phyloP scores from a whole-genome alignment of 1,139 yeast species.

The Nakaseomyces delphensis region DNA sequence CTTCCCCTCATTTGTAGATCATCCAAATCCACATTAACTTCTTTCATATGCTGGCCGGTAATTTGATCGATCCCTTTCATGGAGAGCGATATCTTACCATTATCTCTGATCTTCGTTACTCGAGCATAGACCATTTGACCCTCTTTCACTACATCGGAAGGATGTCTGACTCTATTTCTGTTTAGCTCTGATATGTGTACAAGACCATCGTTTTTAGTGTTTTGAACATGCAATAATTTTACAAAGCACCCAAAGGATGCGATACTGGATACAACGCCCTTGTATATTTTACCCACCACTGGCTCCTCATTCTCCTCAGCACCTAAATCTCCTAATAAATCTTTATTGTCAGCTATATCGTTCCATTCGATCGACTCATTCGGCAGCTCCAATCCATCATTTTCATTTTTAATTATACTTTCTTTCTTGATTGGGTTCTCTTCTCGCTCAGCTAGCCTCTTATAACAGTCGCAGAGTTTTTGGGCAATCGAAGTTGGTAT shows the following conservation, averaged over 20 bases:
- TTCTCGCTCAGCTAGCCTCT: constrained; percentile 6
- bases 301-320: constrained; percentile 30
- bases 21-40: constrained; percentile 7
- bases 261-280: constrained; percentile 52
- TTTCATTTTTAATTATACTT: constrained; percentile 10
- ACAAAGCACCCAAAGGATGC: constrained; percentile 77
- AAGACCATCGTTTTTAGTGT: constrained; percentile 45
- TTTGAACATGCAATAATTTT: constrained; percentile 35
- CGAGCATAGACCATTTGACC: constrained; percentile 62
- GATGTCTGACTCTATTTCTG: constrained; percentile 43
- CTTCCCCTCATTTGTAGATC: constrained; percentile 29
- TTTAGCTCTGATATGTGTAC: constrained; percentile 71
- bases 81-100: constrained; percentile 48
- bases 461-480: constrained; percentile 24
- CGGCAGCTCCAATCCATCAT: constrained; percentile 14
- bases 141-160: constrained; percentile 47
- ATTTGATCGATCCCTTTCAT: constrained; percentile 71
- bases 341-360: constrained; percentile 14
- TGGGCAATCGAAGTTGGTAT: constrained; percentile 41
- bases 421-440: constrained; percentile 19
- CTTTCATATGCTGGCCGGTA: constrained; percentile 44
- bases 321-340: constrained; percentile 5
- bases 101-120: constrained; percentile 42
- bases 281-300: constrained; percentile 40
- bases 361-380: constrained; percentile 19